Base-by-base conservation (phyloP, 495 filamentous ascomycete species). In the Trichoderma asperelloides region DNA sequence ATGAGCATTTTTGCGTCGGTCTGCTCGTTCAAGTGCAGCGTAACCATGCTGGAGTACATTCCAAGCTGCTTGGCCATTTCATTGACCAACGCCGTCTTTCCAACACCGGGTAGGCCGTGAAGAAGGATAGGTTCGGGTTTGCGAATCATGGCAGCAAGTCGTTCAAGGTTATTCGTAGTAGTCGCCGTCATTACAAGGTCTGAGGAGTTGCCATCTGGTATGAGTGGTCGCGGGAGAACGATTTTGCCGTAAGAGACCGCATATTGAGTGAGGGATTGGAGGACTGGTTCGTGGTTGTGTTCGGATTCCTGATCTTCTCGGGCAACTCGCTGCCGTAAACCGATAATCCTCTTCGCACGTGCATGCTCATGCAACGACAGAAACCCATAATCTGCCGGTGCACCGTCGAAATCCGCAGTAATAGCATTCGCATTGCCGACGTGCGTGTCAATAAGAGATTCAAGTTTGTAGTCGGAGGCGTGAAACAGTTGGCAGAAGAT, bases 1-100 rank as follows among this genome's bases (percentile, higher is more conserved):
- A 98, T 84, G 47, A 99, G 85, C 75, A 95, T 88, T 72, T 97
- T 99, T 0, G 92, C 92, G 78, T 99, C 96, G 0, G 91, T 96
- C 76, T 99, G 96, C 75, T 97, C 96, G 71, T 97, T 97, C 37
- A 99, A 81, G 73, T 98, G 92, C 41, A 99, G 82, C 11, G 93
- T 96, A 41, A 98, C 86, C 85, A 98, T 89, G 49, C 86, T 85
- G 28, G 84, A 79, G 8, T 88, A 82, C 68, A 89, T 89, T 28
- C 88, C 88, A 68, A 97, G 84, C 51, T 85, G 85, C 69, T 82
- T 82, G 25, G 96, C 93, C 68, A 94, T 82, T 69, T 96, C 89
- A 74, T 91, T 89, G n/a, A 93, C 85, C 33, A 93, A 71, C 3
- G 88, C 88, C 3, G 94, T 96, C 78, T 99, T 99, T 30, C 96